These are phyloP conservation scores for Zizania palustris DNA, from an alignment of 202 grass and related monocot genomes.

Conservation along the genomic window DNA sequence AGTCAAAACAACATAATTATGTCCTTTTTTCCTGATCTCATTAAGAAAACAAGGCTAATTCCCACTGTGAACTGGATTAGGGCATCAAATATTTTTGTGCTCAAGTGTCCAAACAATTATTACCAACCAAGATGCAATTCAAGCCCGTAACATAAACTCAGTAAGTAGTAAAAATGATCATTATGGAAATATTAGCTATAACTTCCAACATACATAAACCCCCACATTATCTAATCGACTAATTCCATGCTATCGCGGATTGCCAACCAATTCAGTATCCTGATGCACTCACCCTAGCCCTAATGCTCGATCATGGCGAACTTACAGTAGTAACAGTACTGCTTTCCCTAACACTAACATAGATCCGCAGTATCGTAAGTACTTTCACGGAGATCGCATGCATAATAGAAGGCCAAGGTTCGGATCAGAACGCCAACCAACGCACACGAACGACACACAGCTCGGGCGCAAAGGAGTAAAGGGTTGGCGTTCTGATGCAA, in stretches of 20 bases:
- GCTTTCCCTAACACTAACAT: background rate
- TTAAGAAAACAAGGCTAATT: background rate
- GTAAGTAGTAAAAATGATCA: background rate
- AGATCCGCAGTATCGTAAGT: slow-evolving; percentile 19
- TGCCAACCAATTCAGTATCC: background rate
- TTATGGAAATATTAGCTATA: slow-evolving; percentile 1
- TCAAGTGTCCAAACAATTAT: background rate
- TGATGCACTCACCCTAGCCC: background rate
- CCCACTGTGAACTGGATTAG: background rate
- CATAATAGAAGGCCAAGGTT: background rate
- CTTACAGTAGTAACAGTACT: background rate
- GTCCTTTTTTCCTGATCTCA: background rate
- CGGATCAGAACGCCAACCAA: slow-evolving; percentile 8
- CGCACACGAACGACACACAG: background rate
- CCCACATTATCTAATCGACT: background rate
- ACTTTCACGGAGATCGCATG: background rate
- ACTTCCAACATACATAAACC: background rate
- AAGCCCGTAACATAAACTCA: background rate
- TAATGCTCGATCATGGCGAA: background rate
- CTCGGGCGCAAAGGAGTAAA: background rate
- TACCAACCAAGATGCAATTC: background rate
- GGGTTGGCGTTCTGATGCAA: slow-evolving; percentile 1
- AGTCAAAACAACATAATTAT: background rate
- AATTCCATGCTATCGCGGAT: slow-evolving; percentile 18
- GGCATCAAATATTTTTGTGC: background rate